Base-by-base conservation (phyloP, 495 filamentous ascomycete species). In the Neurospora sp. region DNA sequence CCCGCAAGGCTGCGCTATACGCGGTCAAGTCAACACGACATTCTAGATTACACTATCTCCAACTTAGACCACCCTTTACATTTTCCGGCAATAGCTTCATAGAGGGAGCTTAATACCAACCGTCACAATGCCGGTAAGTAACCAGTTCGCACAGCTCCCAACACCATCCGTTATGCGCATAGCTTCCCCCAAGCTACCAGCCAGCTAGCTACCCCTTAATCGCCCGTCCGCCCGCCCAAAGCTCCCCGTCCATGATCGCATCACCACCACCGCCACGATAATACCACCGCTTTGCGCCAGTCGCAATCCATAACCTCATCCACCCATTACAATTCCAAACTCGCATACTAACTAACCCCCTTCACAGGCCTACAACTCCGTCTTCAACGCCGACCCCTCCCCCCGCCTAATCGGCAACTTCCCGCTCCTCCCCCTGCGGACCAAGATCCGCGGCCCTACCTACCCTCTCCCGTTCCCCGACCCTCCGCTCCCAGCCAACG, bases 371-470 rank as follows among this genome's bases (percentile, higher is more conserved):
- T 96, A 96, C 86, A 93, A 96, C 86, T 94, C 92, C 79, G 90
- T 95, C 86, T 97, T 97, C 89, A 91, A 96, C 81, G 86, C 90
- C 76, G 92, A 95, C 81, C 88, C 82, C 76, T 79, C 78, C 77
- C 77, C 79, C 70, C 80, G 81, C 69, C 76, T 83, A 31, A 78
- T 88, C 88, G 94, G 95, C 77, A 97, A 97, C 87, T 93, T 98
- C 82, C 93, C 96, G 44, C 90, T 98, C 77, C 90, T 97, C 74
- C 94, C 95, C 4, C 90, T 99, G 45, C 96, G 96, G 76, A 98
- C 95, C 75, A 90, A 90, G 80, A 93, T 93, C 74, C 93, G 95
- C 65, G 96, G 96, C 16, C 96, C 96, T 61, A 95, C 94, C 76
- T 94, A 94, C 82, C 90, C 91, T 35, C 90, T 98, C 16, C 86